phyloP scores from a whole-genome alignment of 441 rosid species.

The Biscutella auriculata region DNA sequence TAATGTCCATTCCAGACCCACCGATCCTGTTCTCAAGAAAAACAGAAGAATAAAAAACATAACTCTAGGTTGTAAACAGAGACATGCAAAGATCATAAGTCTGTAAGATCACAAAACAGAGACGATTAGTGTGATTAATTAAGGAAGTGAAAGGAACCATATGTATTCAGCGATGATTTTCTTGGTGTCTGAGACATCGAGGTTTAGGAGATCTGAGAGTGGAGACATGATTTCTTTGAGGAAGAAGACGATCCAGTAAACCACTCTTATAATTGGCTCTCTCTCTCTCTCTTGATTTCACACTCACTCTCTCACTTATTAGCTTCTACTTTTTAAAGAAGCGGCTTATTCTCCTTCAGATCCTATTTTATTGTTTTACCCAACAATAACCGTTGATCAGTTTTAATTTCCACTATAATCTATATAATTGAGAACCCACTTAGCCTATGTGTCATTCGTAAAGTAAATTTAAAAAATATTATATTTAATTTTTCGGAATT shows the following conservation, averaged over 20 bases:
- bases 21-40: conserved; percentile 60
- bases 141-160: conserved; percentile 33
- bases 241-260: background rate
- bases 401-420: no score
- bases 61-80: background rate
- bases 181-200: conserved; percentile 58
- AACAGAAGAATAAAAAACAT: background rate
- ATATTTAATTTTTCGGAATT: no score
- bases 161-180: conserved; percentile 84
- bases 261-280: background rate
- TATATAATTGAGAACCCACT: no score
- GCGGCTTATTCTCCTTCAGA: background rate
- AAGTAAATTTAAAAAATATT: no score
- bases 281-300: no score
- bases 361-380: conserved; percentile 13
- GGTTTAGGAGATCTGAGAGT: conserved; percentile 43
- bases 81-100: conserved; percentile 5
- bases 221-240: background rate
- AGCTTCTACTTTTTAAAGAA: background rate
- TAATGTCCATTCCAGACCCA: conserved; percentile 67
- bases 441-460: no score
- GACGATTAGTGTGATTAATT: background rate
- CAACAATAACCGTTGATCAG: conserved; percentile 1
- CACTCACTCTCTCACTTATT: background rate
- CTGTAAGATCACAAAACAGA: background rate